Evolutionary conservation across 331 rosid species (phyloP).

Genomic region (Prunus yedoensis): DNA sequence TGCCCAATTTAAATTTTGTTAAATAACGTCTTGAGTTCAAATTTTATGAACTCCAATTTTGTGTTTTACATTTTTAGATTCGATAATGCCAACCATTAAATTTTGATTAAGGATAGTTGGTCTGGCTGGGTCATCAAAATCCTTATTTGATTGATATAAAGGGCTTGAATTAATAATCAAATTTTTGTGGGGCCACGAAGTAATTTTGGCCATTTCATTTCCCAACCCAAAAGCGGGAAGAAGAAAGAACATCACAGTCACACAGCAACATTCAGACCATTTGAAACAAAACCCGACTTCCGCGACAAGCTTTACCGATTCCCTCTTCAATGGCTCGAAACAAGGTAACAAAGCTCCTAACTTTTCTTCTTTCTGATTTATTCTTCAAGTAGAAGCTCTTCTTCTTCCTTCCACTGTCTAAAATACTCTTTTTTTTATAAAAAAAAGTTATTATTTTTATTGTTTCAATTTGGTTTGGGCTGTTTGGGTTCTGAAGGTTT

Average conservation of each 20-base stretch:
- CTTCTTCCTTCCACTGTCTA: background rate
- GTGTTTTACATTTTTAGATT: too few species aligned
- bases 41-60: too few species aligned
- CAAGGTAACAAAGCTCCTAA: constrained; percentile 43
- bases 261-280: background rate
- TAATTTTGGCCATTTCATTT: background rate
- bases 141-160: too few species aligned
- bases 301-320: constrained; percentile 33
- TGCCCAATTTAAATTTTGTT: too few species aligned
- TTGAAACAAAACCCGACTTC: constrained; percentile 34
- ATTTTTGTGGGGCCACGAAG: background rate
- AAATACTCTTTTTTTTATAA: background rate
- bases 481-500: background rate
- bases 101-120: background rate
- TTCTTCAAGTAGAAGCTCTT: background rate
- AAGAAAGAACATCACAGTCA: background rate
- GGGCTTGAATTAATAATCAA: background rate
- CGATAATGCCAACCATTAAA: background rate
- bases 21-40: too few species aligned
- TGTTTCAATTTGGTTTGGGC: background rate
- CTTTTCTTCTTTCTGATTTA: background rate
- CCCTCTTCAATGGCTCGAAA: constrained; percentile 64
- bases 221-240: constrained; percentile 21
- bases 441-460: background rate
- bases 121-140: too few species aligned